phyloP scores from a whole-genome alignment of 2,329 filamentous ascomycete species.

The Colletotrichum cereale region DNA sequence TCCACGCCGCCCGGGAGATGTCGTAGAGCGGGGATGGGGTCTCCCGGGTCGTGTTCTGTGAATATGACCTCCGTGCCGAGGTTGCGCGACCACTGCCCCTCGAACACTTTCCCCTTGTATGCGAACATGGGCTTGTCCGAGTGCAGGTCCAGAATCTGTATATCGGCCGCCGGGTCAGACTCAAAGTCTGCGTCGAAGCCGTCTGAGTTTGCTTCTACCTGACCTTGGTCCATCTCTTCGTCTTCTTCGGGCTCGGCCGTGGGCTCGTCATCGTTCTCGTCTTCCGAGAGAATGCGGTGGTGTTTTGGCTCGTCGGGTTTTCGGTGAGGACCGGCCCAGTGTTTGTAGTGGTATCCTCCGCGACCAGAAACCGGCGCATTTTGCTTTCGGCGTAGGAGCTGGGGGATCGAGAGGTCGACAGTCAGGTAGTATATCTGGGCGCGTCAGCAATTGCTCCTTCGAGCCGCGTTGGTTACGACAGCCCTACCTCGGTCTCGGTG shows the following conservation, averaged over 20 bases:
- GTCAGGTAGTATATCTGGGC: conserved; percentile 73
- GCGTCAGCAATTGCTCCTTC: conserved; percentile 1
- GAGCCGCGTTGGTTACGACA: background rate
- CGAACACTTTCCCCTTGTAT: conserved; percentile 83
- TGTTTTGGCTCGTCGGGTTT: conserved; percentile 40
- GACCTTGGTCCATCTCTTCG: conserved; percentile 43
- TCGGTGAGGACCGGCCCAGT: conserved; percentile 52
- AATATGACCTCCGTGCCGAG: conserved; percentile 89
- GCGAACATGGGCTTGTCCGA: conserved; percentile 81
- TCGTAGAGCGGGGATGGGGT: conserved; percentile 60
- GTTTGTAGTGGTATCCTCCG: conserved; percentile 62
- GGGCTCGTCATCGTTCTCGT: conserved; percentile 44
- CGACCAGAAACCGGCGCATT: conserved; percentile 46
- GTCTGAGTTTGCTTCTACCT: conserved; percentile 37
- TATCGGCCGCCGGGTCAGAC: conserved; percentile 51
- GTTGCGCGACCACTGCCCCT: conserved; percentile 84
- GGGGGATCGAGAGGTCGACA: conserved; percentile 71
- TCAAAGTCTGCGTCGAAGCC: conserved; percentile 43
- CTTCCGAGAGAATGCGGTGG: conserved; percentile 41
- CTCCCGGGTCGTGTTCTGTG: conserved; percentile 58
- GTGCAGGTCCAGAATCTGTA: conserved; percentile 89
- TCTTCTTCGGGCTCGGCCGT: conserved; percentile 44
- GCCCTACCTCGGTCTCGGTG: conserved; percentile 70
- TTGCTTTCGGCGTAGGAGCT: conserved; percentile 59
- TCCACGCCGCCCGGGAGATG: conserved; percentile 72